These are phyloP conservation scores for Cenococcum geophilum DNA, from an alignment of 495 filamentous ascomycete species.

Conservation along the genomic window DNA sequence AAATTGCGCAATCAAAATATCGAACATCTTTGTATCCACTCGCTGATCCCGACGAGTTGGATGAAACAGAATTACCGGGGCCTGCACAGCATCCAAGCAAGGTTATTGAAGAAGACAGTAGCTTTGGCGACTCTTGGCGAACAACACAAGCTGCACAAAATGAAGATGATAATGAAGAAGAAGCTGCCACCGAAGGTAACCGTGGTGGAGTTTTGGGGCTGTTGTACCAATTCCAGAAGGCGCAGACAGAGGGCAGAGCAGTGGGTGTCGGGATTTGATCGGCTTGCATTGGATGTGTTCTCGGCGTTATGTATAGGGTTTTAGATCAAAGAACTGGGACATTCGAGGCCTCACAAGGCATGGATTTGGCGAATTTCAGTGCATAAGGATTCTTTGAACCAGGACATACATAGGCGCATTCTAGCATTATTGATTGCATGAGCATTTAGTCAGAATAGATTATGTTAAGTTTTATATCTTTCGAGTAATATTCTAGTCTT, in stretches of 20 bases:
- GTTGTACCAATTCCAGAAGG: conserved; percentile 86
- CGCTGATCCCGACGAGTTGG: conserved; percentile 38
- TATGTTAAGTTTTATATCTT: no score
- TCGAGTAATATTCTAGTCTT: no score
- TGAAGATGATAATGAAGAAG: conserved; percentile 45
- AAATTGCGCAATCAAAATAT: conserved; percentile 39
- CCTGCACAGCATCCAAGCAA: conserved; percentile 36
- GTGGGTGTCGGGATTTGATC: conserved; percentile 26
- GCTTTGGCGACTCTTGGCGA: conserved; percentile 60
- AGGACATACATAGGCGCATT: no score
- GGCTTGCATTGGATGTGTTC: no score
- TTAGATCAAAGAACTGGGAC: no score
- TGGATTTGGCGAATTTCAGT: no score
- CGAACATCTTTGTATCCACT: conserved; percentile 42
- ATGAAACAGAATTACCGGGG: conserved; percentile 38
- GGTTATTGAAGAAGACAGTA: conserved; percentile 49
- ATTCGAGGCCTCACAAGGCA: no score
- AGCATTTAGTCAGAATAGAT: no score
- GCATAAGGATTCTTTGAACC: no score
- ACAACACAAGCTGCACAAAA: conserved; percentile 47
- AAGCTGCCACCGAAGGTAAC: conserved; percentile 41
- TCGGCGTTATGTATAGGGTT: no score
- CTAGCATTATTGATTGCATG: no score
- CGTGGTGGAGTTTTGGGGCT: conserved; percentile 51
- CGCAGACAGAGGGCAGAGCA: conserved; percentile 59